Percentiles rank a stretch among this genome's conserved stretches.
These are phyloP conservation scores for Podospora australis DNA, from an alignment of 495 filamentous ascomycete species.

Conservation along the genomic window DNA sequence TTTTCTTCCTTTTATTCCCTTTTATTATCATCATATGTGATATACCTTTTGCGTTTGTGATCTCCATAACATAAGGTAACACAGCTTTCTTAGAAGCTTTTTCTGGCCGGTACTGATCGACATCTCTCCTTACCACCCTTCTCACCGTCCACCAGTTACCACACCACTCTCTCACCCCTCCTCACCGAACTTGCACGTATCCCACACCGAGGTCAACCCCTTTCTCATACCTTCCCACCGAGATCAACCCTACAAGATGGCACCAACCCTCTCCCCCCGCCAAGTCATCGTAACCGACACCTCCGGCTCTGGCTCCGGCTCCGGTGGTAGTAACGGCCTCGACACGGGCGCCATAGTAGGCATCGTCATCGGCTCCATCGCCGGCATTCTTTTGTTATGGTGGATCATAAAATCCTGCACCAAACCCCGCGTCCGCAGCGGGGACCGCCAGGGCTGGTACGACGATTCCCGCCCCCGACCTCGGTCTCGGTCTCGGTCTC, in stretches of 20 bases:
- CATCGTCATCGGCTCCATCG: conserved; percentile 26
- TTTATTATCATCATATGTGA: background rate
- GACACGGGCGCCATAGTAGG: conserved; percentile 21
- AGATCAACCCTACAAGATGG: background rate
- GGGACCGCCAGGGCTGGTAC: conserved; percentile 22
- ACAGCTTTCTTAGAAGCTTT: background rate
- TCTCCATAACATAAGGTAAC: background rate
- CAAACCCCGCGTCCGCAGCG: conserved; percentile 6
- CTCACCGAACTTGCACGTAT: background rate
- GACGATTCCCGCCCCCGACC: conserved; percentile 12
- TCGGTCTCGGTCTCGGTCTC: conserved; percentile 7
- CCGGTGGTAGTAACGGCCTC: conserved; percentile 5
- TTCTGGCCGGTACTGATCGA: background rate
- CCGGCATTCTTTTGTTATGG: conserved; percentile 20
- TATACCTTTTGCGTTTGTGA: background rate
- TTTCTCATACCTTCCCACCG: background rate
- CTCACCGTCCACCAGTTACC: background rate
- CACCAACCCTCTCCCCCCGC: conserved; percentile 15
- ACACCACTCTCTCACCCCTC: background rate
- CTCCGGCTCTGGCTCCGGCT: background rate
- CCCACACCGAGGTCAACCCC: background rate
- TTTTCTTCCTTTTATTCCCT: background rate
- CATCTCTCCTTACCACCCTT: background rate
- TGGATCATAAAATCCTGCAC: conserved; percentile 17
- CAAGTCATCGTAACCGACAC: background rate